Conservation (phyloP, 139 green algal species). For the Chlorella sp. region DNA sequence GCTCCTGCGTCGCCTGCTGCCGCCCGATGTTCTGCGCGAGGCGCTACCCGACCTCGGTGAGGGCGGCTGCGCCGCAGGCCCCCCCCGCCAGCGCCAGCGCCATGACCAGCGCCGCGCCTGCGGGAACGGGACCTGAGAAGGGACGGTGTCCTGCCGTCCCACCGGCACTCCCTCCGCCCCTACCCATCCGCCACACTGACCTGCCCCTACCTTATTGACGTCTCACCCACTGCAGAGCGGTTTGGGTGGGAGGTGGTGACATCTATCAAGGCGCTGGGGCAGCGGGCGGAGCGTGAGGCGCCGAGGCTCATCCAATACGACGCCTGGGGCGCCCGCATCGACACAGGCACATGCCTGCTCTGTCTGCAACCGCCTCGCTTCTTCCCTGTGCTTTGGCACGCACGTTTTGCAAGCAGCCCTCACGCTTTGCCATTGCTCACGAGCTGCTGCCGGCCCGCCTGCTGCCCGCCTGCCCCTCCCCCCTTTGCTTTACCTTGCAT, state of each 20-base stretch:
- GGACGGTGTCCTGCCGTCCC: too few relatives aligned
- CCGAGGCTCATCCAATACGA: slow-evolving; percentile 1
- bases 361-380: too few relatives aligned
- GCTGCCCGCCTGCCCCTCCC: neutral
- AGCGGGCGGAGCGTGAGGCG: slow-evolving; percentile 25
- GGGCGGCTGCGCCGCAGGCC: too few relatives aligned
- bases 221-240: neutral
- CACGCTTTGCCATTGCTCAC: neutral
- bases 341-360: neutral
- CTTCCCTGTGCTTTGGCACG: neutral
- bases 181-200: too few relatives aligned
- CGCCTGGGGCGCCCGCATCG: slow-evolving; percentile 27
- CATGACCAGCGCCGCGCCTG: too few relatives aligned
- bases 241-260: slow-evolving; percentile 34
- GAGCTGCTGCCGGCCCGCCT: neutral
- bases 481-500: neutral
- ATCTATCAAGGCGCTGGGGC: slow-evolving; percentile 24
- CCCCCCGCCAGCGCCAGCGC: too few relatives aligned
- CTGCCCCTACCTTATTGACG: too few relatives aligned
- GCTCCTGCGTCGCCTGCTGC: too few relatives aligned
- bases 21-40: too few relatives aligned
- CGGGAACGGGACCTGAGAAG: too few relatives aligned
- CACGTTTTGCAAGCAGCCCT: neutral
- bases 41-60: too few relatives aligned
- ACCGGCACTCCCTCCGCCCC: too few relatives aligned